Evolutionary conservation across 176 grass and related monocot genomes (phyloP).

Genomic region (Tillandsia leiboldiana): DNA sequence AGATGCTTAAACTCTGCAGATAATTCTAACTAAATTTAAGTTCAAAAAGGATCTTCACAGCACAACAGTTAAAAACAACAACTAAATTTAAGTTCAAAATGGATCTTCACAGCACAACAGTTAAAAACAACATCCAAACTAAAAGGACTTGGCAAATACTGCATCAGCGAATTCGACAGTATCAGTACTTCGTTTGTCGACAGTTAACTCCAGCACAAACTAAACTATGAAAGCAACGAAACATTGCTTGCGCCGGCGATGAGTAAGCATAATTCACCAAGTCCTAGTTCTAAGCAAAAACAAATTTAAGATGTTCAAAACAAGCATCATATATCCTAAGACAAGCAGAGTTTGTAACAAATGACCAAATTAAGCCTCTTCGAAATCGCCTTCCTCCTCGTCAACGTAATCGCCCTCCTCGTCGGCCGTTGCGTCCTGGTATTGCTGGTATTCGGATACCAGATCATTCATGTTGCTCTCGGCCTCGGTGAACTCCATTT

Average conservation of each 20-base stretch:
- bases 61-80: too few species aligned
- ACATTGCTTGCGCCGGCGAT: not conserved
- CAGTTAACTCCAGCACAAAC: not conserved
- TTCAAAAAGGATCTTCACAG: not conserved
- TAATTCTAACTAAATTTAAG: not conserved
- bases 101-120: not conserved
- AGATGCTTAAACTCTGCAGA: too few species aligned
- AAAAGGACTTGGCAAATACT: not conserved
- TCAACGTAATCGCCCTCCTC: not conserved
- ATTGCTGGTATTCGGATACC: not conserved
- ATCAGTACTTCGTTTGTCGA: not conserved
- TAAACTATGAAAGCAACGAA: not conserved
- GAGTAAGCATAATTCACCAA: too few species aligned
- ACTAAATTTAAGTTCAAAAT: not conserved
- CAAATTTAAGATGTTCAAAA: too few species aligned
- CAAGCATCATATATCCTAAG: too few species aligned
- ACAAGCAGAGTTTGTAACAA: too few species aligned
- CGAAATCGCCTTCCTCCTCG: not conserved
- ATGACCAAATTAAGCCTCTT: not conserved
- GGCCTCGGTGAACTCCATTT: constrained; percentile 2
- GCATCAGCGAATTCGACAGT: not conserved
- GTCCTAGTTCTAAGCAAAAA: too few species aligned
- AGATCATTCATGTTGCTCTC: constrained; percentile 4
- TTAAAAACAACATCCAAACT: not conserved
- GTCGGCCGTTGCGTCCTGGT: not conserved